Evolutionary conservation across 1,139 yeast genomes (phyloP), one percentile per base, ranked within the genome.

Genomic region (Meyerozyma athensensis): DNA sequence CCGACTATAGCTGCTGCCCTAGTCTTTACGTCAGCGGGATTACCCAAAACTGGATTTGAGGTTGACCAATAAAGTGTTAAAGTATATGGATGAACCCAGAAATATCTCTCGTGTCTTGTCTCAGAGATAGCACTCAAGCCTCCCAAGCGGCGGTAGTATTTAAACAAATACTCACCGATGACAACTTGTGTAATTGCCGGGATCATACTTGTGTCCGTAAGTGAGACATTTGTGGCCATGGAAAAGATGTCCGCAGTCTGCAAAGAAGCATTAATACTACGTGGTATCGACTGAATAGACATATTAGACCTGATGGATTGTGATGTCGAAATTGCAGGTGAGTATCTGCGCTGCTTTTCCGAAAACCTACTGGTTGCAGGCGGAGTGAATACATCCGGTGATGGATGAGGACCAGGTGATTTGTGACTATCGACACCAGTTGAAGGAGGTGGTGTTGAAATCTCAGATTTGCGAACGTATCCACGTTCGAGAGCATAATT

Each of bases 51-150:
- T 2, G 97, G 97, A 53, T 86, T 86, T 8, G 79, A 74, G 12
- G 77, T 74, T 7, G 92, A 82, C 98, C 98, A 92, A 59, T 87
- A 89, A 40, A 92, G 69, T 0, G 96, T 86, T 64, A 87, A 65
- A 4, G 95, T 83, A 58, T 89, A 90, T 7, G 98, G 98, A 61
- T 92, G 96, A 31, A 92, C 80, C 97, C 97, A 92, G 73, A 92
- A 92, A 61, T 80, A 92, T 46, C 97, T 74, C 55, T 85, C 94
- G 54, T 92, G 98, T 43, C 97, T 76, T 36, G 76, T 77, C 40
- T 85, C 92, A 0, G 94, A 77, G 33, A 87, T 75, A 1, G 87
- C 77, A 37, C 84, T 77, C 39, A 86, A 71, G 12, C 87, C 84
- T 9, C 94, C 86, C 41, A 85, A 65, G 43, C 80, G 77, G 38